These are phyloP conservation scores for Stentor roeselii DNA, from an alignment of 73 alveolate species.

Conservation along the genomic window DNA sequence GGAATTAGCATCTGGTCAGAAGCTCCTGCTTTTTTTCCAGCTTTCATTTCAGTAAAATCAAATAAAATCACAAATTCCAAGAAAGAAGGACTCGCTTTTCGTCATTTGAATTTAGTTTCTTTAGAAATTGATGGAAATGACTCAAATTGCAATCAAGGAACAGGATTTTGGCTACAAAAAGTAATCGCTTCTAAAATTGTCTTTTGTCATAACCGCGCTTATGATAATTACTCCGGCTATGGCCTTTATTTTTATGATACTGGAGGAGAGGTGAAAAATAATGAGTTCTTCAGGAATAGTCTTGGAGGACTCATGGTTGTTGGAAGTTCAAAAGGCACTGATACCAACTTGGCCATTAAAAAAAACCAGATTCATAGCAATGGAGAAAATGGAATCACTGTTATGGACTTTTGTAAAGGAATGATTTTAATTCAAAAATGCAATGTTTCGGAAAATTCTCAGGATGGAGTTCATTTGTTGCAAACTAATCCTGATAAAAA, in stretches of 20 bases:
- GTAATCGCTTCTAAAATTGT: slow-evolving; percentile 1
- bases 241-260: slow-evolving; percentile 32
- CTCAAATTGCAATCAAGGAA: not conserved
- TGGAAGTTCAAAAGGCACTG: slow-evolving; percentile 4
- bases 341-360: slow-evolving; percentile 9
- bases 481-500: not conserved
- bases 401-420: slow-evolving; percentile 31
- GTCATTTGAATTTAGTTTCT: not conserved
- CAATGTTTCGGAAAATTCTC: slow-evolving; percentile 17
- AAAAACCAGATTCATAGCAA: slow-evolving; percentile 19
- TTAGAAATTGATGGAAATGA: not conserved
- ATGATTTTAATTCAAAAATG: not conserved
- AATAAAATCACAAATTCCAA: slow-evolving; percentile 20
- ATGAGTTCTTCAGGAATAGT: slow-evolving; percentile 21
- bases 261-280: slow-evolving; percentile 15
- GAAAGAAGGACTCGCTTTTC: slow-evolving; percentile 26
- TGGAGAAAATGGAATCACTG: slow-evolving; percentile 35
- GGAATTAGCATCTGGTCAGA: slow-evolving; percentile 27
- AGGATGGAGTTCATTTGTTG: slow-evolving; percentile 24
- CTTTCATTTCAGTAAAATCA: not conserved
- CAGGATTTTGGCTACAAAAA: slow-evolving; percentile 19
- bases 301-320: slow-evolving; percentile 34
- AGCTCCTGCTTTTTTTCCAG: not conserved
- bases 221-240: slow-evolving; percentile 27
- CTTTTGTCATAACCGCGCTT: not conserved